Evolutionary conservation across 2,329 filamentous ascomycete species (phyloP).

Genomic region (Hypoxylon sp.): DNA sequence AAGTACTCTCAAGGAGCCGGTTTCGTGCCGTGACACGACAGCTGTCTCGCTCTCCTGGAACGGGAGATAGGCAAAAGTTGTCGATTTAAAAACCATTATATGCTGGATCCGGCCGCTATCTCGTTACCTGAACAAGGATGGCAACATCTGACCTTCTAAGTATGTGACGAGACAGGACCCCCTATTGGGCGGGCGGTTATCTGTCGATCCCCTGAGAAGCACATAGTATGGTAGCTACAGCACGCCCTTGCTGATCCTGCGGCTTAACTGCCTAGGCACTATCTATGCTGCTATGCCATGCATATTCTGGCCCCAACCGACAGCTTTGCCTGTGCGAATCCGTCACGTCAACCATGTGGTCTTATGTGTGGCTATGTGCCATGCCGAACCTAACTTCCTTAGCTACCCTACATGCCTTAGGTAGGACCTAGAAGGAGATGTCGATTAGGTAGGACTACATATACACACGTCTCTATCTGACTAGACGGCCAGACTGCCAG

Average conservation of each 20-base stretch:
- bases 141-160: constrained; percentile 24
- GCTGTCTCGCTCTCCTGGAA: not conserved
- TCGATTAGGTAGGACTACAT: not conserved
- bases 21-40: constrained; percentile 3
- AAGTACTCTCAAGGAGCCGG: constrained; percentile 1
- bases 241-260: constrained; percentile 19
- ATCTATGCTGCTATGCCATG: constrained; percentile 17
- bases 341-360: constrained; percentile 29
- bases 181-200: not conserved
- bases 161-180: constrained; percentile 14
- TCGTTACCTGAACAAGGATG: constrained; percentile 21
- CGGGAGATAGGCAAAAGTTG: not conserved
- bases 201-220: constrained; percentile 2
- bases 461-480: no score
- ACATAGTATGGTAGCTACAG: no score
- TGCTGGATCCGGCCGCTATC: constrained; percentile 27
- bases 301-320: constrained; percentile 14
- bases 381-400: not conserved
- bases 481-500: no score
- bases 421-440: no score
- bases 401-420: no score
- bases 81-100: constrained; percentile 6
- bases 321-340: constrained; percentile 21
- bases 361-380: constrained; percentile 15
- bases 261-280: constrained; percentile 18